These are phyloP conservation scores for Candida loeiensis DNA, from an alignment of 805 yeast species.

Conservation along the genomic window DNA sequence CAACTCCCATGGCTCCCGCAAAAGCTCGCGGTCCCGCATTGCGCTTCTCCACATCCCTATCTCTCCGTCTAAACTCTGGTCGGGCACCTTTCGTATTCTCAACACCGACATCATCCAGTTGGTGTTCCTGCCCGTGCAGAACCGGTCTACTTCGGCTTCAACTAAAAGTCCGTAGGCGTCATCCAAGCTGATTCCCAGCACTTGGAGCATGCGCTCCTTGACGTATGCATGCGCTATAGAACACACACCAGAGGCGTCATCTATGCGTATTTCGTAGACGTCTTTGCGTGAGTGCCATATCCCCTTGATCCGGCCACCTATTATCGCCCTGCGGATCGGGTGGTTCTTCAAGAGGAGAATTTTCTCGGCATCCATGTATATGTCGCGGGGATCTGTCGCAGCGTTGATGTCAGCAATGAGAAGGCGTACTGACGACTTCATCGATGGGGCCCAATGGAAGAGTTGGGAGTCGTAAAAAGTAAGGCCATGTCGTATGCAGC, in stretches of 20 bases:
- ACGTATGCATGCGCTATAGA: constrained; percentile 28
- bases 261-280: constrained; percentile 21
- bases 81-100: not conserved
- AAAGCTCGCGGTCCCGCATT: constrained; percentile 10
- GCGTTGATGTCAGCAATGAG: constrained; percentile 28
- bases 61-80: constrained; percentile 20
- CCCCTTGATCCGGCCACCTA: constrained; percentile 28
- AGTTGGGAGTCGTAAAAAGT: constrained; percentile 32
- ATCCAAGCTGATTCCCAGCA: constrained; percentile 15
- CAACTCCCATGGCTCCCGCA: not conserved
- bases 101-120: constrained; percentile 5
- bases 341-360: constrained; percentile 26
- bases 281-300: constrained; percentile 5
- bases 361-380: constrained; percentile 5
- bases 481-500: constrained; percentile 4
- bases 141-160: constrained; percentile 21
- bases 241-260: constrained; percentile 31
- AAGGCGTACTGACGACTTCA: constrained; percentile 20
- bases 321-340: constrained; percentile 25
- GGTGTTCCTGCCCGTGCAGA: not conserved
- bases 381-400: constrained; percentile 8
- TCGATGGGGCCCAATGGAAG: constrained; percentile 31
- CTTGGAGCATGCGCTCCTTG: constrained; percentile 8
- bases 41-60: constrained; percentile 27
- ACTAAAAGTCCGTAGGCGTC: constrained; percentile 24